Percentiles rank a stretch among this genome's conserved stretches.
phyloP scores from a whole-genome alignment of 1,139 yeast species.

The Petasospora fabianii region DNA sequence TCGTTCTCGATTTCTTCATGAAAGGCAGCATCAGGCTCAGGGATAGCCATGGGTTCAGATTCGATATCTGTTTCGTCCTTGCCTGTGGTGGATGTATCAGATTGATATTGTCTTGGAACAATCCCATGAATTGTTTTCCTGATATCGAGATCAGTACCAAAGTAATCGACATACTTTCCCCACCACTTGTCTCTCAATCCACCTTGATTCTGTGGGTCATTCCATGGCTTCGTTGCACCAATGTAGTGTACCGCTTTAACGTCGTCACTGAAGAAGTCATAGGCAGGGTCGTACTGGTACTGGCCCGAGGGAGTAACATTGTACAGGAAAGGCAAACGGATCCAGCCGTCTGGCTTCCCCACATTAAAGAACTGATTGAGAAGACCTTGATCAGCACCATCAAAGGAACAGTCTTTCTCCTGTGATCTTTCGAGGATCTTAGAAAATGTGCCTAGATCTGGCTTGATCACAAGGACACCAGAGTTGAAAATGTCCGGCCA shows the following conservation, averaged over 20 bases:
- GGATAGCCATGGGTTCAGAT: background rate
- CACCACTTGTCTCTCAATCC: slow-evolving; percentile 24
- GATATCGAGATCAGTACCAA: slow-evolving; percentile 15
- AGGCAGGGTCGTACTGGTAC: slow-evolving; percentile 84
- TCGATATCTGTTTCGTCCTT: too few species aligned
- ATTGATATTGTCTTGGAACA: slow-evolving; percentile 17
- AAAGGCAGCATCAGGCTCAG: background rate
- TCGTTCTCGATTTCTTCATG: background rate
- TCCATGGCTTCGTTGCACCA: slow-evolving; percentile 85
- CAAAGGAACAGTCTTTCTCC: slow-evolving; percentile 52
- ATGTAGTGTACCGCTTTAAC: slow-evolving; percentile 76
- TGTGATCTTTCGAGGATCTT: slow-evolving; percentile 35
- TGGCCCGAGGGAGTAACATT: slow-evolving; percentile 84
- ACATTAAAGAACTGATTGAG: slow-evolving; percentile 73
- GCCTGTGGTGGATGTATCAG: too few species aligned
- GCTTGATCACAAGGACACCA: slow-evolving; percentile 72
- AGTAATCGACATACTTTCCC: slow-evolving; percentile 22
- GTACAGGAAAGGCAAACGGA: slow-evolving; percentile 70
- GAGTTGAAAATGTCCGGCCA: slow-evolving; percentile 96
- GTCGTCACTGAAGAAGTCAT: slow-evolving; percentile 49
- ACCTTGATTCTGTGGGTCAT: slow-evolving; percentile 16
- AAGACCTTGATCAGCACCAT: slow-evolving; percentile 95
- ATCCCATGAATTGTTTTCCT: slow-evolving; percentile 23
- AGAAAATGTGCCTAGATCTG: slow-evolving; percentile 44
- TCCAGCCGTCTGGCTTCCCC: slow-evolving; percentile 43